Percentiles rank a stretch among this genome's conserved stretches.
Conservation (phyloP, 805 yeast genomes). For the Suhomyces pyralidae region DNA sequence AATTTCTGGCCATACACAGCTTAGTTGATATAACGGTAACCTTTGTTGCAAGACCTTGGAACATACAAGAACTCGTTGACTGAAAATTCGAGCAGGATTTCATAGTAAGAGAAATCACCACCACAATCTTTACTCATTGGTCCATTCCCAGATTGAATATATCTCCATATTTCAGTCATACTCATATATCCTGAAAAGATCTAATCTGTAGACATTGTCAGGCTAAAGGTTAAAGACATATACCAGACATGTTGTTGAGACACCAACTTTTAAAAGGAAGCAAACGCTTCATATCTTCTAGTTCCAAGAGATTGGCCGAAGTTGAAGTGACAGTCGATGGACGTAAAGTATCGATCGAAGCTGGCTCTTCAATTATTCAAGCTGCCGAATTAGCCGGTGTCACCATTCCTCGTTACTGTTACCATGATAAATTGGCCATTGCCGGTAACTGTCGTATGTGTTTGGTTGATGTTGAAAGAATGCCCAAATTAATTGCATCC, state of each 20-base stretch:
- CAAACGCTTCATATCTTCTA: slow-evolving; percentile 31
- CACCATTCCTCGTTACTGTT: slow-evolving; percentile 83
- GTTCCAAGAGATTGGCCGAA: slow-evolving; percentile 44
- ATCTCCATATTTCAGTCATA: neutral
- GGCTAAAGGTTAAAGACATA: neutral
- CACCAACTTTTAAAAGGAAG: slow-evolving; percentile 9
- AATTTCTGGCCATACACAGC: slow-evolving; percentile 7
- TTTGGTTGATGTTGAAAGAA: slow-evolving; percentile 82
- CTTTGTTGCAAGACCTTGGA: neutral
- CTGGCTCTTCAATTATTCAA: slow-evolving; percentile 84
- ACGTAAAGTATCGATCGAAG: slow-evolving; percentile 70
- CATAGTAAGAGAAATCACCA: neutral
- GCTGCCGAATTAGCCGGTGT: slow-evolving; percentile 92
- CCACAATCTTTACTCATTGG: neutral
- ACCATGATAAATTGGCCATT: slow-evolving; percentile 84
- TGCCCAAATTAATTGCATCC: slow-evolving; percentile 86
- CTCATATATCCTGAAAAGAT: neutral
- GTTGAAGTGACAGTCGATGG: slow-evolving; percentile 66
- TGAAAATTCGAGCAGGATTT: neutral
- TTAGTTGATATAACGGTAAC: slow-evolving; percentile 1
- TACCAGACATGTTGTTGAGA: slow-evolving; percentile 6
- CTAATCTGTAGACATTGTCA: neutral
- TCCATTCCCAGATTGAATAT: neutral
- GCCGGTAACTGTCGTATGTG: slow-evolving; percentile 96
- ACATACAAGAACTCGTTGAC: neutral